phyloP scores from a whole-genome alignment of 106 monocot genomes.

The Alisma plantagoaquatica region DNA sequence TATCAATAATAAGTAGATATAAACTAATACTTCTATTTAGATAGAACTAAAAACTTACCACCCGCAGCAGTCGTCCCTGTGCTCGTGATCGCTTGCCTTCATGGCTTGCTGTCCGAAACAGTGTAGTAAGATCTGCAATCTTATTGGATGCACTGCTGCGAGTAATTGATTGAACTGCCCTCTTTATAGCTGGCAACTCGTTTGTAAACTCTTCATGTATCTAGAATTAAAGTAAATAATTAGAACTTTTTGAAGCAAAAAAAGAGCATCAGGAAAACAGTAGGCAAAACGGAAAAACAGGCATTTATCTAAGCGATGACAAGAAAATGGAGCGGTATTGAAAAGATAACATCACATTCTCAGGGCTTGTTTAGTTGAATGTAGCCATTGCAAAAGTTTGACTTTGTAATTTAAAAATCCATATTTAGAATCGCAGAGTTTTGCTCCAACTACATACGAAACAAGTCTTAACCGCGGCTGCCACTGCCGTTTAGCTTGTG shows the following conservation, averaged over 20 bases:
- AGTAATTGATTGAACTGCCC: conserved; percentile 10
- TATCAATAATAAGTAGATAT: no score
- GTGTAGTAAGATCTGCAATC: conserved; percentile 60
- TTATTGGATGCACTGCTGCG: conserved; percentile 26
- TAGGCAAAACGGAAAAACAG: background rate
- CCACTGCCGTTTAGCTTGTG: no score
- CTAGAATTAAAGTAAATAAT: conserved; percentile 12
- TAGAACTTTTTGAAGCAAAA: background rate
- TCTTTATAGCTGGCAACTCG: conserved; percentile 33
- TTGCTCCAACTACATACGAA: no score
- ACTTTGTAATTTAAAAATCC: no score
- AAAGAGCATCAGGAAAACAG: background rate
- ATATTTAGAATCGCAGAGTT: no score
- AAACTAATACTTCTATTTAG: no score
- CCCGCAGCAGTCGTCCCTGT: conserved; percentile 61
- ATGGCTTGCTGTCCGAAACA: conserved; percentile 43
- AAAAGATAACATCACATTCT: no score
- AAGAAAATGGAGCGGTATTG: no score
- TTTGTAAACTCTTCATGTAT: conserved; percentile 58
- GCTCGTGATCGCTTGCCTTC: conserved; percentile 55
- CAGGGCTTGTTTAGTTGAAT: no score
- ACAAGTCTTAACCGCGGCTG: no score
- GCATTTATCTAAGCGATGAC: no score
- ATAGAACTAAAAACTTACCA: conserved; percentile 24
- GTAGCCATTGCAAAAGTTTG: no score